Conservation (phyloP, 2,329 filamentous ascomycete species). For the Xylariaceae sp. region DNA sequence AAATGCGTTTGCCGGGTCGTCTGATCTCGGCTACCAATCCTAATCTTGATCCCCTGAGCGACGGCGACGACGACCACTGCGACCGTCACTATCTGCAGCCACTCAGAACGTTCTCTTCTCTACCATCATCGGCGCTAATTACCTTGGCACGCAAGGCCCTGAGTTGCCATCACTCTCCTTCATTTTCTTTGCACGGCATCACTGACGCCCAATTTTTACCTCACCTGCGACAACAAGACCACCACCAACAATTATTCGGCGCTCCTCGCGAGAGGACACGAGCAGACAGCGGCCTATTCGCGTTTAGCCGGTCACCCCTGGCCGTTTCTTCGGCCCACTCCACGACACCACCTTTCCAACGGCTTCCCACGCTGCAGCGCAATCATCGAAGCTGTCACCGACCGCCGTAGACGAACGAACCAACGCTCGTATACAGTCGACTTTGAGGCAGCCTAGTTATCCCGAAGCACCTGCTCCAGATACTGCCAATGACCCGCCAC, state of each 20-base stretch:
- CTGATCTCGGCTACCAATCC: neutral
- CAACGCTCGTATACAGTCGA: conserved; percentile 9
- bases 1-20: neutral
- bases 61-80: too few species aligned
- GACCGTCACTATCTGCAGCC: too few species aligned
- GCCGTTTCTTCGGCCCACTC: conserved; percentile 21
- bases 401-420: conserved; percentile 24
- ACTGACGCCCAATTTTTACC: too few species aligned
- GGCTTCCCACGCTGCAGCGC: conserved; percentile 28
- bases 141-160: too few species aligned
- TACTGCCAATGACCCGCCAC: neutral
- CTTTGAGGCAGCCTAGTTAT: conserved; percentile 5
- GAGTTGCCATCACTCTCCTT: too few species aligned
- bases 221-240: too few species aligned
- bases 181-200: too few species aligned
- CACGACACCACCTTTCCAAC: conserved; percentile 21
- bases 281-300: neutral
- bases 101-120: too few species aligned
- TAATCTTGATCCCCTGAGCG: conserved; percentile 2
- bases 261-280: neutral
- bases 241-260: neutral
- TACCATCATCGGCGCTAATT: too few species aligned
- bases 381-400: conserved; percentile 19
- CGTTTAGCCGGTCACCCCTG: conserved; percentile 2
- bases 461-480: too few species aligned